Conservation (phyloP, 2,329 filamentous ascomycete species). For the Ceratocystis smalleyi region DNA sequence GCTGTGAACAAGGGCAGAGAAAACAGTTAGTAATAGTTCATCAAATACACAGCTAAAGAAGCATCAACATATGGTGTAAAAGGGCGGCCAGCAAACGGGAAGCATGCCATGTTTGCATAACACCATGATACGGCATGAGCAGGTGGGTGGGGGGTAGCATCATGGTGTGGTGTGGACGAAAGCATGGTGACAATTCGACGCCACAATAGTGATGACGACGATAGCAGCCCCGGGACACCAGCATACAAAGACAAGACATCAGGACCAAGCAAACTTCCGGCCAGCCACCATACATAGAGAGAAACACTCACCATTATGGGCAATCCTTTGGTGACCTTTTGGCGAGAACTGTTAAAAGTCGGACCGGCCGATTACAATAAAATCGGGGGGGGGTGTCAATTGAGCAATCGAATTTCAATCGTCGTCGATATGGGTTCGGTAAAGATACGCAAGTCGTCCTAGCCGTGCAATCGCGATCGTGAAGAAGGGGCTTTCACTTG, state of each 20-base stretch:
- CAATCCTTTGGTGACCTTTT: constrained; percentile 16
- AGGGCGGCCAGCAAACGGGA: no score
- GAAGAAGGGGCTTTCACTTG: constrained; percentile 15
- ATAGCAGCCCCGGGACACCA: not conserved
- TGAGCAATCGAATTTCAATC: constrained; percentile 6
- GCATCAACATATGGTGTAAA: no score
- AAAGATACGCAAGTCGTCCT: constrained; percentile 1
- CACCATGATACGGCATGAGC: no score
- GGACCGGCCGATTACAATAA: constrained; percentile 9
- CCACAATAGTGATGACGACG: not conserved
- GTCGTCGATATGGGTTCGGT: constrained; percentile 1
- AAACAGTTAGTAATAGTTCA: constrained; percentile 1
- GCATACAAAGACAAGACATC: not conserved
- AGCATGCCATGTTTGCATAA: no score
- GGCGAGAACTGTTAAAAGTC: constrained; percentile 6
- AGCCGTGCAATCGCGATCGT: constrained; percentile 12
- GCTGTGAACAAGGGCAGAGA: constrained; percentile 34
- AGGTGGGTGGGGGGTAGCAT: not conserved
- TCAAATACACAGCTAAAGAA: not conserved
- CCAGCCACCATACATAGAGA: not conserved
- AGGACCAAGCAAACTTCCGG: not conserved
- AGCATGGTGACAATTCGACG: not conserved
- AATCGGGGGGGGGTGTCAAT: not conserved
- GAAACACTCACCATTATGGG: constrained; percentile 23
- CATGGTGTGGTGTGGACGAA: not conserved